These are phyloP conservation scores for Chrysoporthe cubensis DNA, from an alignment of 2,329 filamentous ascomycete species.

Conservation along the genomic window DNA sequence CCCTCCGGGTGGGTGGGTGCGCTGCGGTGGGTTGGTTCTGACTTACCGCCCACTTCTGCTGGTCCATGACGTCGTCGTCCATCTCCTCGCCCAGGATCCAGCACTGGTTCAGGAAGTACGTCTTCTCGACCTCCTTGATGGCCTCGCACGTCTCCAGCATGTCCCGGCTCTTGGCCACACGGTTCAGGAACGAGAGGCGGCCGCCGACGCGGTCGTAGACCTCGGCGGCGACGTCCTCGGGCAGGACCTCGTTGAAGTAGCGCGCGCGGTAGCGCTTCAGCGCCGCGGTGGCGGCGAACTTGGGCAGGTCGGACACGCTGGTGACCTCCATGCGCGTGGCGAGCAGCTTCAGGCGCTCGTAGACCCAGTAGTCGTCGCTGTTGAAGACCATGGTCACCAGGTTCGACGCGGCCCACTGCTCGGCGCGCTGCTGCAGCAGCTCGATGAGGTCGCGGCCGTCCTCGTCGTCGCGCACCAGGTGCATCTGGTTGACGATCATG, in stretches of 20 bases:
- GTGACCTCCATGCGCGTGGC: constrained; percentile 95
- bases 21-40: not conserved
- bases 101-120: constrained; percentile 78
- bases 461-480: constrained; percentile 88
- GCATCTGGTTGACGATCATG: constrained; percentile 93
- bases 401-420: constrained; percentile 93
- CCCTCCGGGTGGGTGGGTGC: too few species aligned
- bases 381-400: constrained; percentile 94
- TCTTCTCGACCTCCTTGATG: constrained; percentile 71
- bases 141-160: constrained; percentile 76
- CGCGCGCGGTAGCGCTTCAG: constrained; percentile 78
- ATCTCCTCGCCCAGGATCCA: constrained; percentile 74
- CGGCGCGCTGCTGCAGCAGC: constrained; percentile 90
- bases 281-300: constrained; percentile 74
- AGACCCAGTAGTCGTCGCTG: constrained; percentile 98
- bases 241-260: constrained; percentile 69
- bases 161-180: constrained; percentile 82
- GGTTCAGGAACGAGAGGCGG: constrained; percentile 82
- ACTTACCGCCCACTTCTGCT: constrained; percentile 87
- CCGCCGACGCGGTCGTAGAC: constrained; percentile 89
- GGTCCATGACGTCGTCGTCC: constrained; percentile 70
- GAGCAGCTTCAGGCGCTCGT: constrained; percentile 89
- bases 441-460: constrained; percentile 93
- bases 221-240: constrained; percentile 64
- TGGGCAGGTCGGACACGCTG: constrained; percentile 81